A percentile compares a stretch with the other conserved stretches of the same genome.
Conservation (phyloP, 192 early-diverging fungal species). For the Coemansia furcata region DNA sequence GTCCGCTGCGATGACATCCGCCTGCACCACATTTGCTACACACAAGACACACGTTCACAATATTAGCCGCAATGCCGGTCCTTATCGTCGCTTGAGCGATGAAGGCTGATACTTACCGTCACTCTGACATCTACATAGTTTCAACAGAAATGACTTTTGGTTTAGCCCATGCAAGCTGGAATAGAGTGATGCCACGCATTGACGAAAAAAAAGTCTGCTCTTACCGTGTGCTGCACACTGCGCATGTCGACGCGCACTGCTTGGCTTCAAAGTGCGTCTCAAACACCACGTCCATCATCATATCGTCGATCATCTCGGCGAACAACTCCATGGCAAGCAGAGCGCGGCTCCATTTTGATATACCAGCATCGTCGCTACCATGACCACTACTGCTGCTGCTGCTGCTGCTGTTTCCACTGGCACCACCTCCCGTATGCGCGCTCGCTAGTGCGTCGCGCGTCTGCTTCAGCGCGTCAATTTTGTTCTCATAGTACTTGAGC, state of each 20-base stretch:
- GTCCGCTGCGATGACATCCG: not conserved
- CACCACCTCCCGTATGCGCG: conserved; percentile 19
- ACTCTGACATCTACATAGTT: conserved; percentile 53
- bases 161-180: not conserved
- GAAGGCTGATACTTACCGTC: conserved; percentile 26
- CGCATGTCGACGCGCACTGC: conserved; percentile 59
- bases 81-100: not conserved
- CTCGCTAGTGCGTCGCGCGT: conserved; percentile 38
- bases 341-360: conserved; percentile 22
- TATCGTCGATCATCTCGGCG: conserved; percentile 68
- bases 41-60: conserved; percentile 16
- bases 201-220: not conserved
- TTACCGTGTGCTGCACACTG: conserved; percentile 76
- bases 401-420: conserved; percentile 21
- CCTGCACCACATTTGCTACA: not conserved
- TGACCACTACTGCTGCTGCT: conserved; percentile 10
- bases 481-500: conserved; percentile 38
- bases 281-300: conserved; percentile 68
- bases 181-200: not conserved
- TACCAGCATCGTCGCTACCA: conserved; percentile 1
- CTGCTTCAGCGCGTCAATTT: conserved; percentile 28
- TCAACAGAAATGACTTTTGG: not conserved
- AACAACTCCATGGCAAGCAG: conserved; percentile 41
- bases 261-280: conserved; percentile 71
- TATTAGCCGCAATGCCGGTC: not conserved